Evolutionary conservation across 2,329 filamentous ascomycete genomes (phyloP).

Genomic region (Ceratocystis albifundus): DNA sequence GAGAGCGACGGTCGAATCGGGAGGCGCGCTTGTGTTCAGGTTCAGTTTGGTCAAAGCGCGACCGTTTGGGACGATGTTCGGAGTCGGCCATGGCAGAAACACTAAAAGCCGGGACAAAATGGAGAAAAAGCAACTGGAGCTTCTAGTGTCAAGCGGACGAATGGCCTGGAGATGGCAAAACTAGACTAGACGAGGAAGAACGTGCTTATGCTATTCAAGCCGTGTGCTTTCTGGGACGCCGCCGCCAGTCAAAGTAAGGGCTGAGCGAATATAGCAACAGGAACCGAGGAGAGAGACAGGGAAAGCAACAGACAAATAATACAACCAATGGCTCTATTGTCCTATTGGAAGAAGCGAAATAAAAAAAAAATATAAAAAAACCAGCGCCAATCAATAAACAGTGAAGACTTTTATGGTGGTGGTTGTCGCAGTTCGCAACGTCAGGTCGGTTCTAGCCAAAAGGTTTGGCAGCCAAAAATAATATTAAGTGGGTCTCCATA

Average conservation of each 20-base stretch:
- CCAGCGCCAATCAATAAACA: background rate
- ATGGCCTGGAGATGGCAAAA: too few species aligned
- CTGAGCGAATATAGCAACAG: background rate
- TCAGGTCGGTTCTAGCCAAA: slow-evolving; percentile 5
- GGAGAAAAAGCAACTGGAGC: background rate
- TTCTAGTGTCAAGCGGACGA: background rate
- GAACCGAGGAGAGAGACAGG: background rate
- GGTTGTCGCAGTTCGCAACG: slow-evolving; percentile 9
- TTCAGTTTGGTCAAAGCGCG: slow-evolving; percentile 87
- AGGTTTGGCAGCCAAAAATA: slow-evolving; percentile 1
- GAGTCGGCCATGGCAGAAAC: slow-evolving; percentile 53
- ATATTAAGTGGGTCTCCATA: background rate
- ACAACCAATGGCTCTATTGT: background rate
- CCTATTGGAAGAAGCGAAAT: background rate
- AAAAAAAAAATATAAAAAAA: too few species aligned
- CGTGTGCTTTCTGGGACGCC: too few species aligned
- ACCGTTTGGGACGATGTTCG: slow-evolving; percentile 67
- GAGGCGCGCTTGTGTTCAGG: slow-evolving; percentile 64
- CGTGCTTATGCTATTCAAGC: too few species aligned
- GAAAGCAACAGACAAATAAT: background rate
- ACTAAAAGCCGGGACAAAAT: background rate
- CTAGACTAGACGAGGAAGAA: background rate
- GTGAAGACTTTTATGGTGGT: slow-evolving; percentile 10
- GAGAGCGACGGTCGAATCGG: slow-evolving; percentile 83
- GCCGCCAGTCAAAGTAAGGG: too few species aligned